Conservation (phyloP, 805 yeast genomes). For the Zygosaccharomyces bisporus region DNA sequence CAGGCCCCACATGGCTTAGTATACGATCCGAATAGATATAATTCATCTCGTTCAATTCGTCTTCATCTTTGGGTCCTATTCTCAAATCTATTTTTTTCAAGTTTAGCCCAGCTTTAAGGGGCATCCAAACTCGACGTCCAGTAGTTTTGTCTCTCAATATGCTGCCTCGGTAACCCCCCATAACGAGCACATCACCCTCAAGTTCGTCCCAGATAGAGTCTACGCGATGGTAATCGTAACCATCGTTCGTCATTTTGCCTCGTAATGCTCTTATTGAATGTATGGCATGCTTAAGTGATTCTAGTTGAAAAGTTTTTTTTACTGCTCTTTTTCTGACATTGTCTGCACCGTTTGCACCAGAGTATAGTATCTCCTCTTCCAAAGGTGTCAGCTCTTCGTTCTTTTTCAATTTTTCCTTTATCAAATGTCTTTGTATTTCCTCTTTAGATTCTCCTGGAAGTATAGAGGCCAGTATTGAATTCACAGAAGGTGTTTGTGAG, state of each 20-base stretch:
- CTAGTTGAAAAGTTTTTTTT: conserved; percentile 54
- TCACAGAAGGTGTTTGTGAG: conserved; percentile 18
- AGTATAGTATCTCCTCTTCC: conserved; percentile 60
- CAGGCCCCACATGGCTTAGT: conserved; percentile 79
- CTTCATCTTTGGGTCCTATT: conserved; percentile 69
- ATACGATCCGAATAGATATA: conserved; percentile 69
- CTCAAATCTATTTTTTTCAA: conserved; percentile 63
- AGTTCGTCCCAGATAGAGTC: conserved; percentile 54
- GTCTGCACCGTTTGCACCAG: conserved; percentile 53
- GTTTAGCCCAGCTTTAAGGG: conserved; percentile 78
- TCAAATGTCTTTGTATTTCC: conserved; percentile 16
- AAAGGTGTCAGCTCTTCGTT: conserved; percentile 56
- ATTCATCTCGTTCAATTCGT: conserved; percentile 54
- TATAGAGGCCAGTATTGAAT: conserved; percentile 18
- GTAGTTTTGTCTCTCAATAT: conserved; percentile 64
- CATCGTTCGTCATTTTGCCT: conserved; percentile 26
- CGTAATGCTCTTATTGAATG: conserved; percentile 23
- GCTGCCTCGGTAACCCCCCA: conserved; percentile 91
- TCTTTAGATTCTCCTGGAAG: conserved; percentile 15
- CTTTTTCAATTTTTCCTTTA: conserved; percentile 39
- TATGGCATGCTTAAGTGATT: conserved; percentile 29
- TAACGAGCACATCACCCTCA: conserved; percentile 71
- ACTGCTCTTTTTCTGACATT: conserved; percentile 69
- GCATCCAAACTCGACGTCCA: conserved; percentile 75
- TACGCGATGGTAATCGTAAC: conserved; percentile 23